These are phyloP conservation scores for Gnomoniopsis sp. DNA, from an alignment of 2,329 filamentous ascomycete genomes.

Conservation along the genomic window DNA sequence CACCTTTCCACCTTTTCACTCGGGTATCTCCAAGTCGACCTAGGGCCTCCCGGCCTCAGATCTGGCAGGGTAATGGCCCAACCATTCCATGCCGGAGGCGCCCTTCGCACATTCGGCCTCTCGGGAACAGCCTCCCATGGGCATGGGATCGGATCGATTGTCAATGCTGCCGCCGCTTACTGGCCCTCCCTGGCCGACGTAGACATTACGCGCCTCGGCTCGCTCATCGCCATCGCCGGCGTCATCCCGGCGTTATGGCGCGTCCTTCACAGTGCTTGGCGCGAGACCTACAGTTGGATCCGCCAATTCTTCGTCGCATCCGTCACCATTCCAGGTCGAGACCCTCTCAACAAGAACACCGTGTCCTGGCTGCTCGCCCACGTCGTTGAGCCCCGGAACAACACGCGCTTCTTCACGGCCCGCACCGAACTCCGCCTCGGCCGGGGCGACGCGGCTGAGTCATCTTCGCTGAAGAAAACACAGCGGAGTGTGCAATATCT, in stretches of 20 bases:
- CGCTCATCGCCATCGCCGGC: conserved; percentile 41
- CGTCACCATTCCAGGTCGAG: conserved; percentile 39
- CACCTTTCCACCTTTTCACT: background rate
- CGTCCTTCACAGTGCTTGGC: conserved; percentile 33
- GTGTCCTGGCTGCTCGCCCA: conserved; percentile 43
- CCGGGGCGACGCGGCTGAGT: conserved; percentile 27
- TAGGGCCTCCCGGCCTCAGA: background rate
- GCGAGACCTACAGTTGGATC: conserved; percentile 37
- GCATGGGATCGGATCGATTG: background rate
- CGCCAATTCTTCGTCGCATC: conserved; percentile 41
- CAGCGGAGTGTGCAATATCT: conserved; percentile 39
- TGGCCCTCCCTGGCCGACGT: conserved; percentile 21
- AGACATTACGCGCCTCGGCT: conserved; percentile 43
- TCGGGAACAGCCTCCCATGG: conserved; percentile 1
- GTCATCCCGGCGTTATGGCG: conserved; percentile 38
- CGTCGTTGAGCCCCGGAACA: conserved; percentile 32
- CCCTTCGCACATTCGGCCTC: conserved; percentile 5
- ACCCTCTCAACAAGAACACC: conserved; percentile 42
- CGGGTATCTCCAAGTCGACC: conserved; percentile 3
- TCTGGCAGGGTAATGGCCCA: conserved; percentile 10
- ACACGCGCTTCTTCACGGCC: conserved; percentile 39
- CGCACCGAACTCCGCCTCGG: conserved; percentile 36
- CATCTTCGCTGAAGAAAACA: conserved; percentile 38
- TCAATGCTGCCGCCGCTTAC: background rate
- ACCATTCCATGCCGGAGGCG: conserved; percentile 18